These are phyloP conservation scores for Phyllosticta citrichinensis DNA, from an alignment of 2,329 filamentous ascomycete species.

Conservation along the genomic window DNA sequence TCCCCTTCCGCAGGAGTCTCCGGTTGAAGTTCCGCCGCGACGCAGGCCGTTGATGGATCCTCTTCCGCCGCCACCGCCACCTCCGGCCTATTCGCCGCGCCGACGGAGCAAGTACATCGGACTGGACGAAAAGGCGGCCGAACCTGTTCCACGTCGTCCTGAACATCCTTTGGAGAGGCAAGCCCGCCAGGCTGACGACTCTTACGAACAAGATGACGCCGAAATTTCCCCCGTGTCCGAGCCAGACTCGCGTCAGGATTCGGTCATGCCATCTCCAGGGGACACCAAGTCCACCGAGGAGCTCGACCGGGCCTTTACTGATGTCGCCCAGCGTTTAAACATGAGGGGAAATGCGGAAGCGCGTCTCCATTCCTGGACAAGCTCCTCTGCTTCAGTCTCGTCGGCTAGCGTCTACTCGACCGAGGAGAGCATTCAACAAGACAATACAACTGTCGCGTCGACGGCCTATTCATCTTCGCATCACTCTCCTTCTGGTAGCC, in stretches of 20 bases:
- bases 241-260: neutral
- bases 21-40: slow-evolving; percentile 3
- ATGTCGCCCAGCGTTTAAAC: neutral
- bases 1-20: neutral
- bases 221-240: neutral
- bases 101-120: neutral
- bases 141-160: neutral
- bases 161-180: slow-evolving; percentile 4
- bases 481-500: neutral
- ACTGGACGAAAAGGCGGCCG: neutral
- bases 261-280: neutral
- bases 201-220: neutral
- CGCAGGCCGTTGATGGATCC: slow-evolving; percentile 1
- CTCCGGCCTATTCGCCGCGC: slow-evolving; percentile 6
- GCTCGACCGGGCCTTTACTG: slow-evolving; percentile 3
- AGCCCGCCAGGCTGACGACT: neutral
- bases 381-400: neutral
- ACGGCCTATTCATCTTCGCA: neutral
- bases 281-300: neutral
- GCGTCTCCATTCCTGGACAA: neutral
- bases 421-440: slow-evolving; percentile 1
- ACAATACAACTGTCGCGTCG: slow-evolving; percentile 1
- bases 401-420: slow-evolving; percentile 2
- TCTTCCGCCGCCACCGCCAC: neutral
- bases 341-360: neutral